Conservation (phyloP, 495 filamentous ascomycete genomes). For the Arthonia radiata region DNA sequence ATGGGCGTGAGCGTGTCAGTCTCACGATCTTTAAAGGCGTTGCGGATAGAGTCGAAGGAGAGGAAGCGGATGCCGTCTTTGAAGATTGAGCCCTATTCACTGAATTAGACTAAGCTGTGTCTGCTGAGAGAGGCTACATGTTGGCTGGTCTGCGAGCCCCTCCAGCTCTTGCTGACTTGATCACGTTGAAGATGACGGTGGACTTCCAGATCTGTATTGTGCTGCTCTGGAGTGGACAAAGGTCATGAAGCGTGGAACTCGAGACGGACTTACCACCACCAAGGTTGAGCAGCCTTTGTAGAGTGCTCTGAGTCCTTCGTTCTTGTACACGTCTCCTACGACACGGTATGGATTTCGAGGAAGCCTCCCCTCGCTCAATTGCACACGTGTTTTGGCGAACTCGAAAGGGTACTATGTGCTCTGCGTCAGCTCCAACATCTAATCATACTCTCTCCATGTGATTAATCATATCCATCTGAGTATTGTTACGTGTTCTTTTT, state of each 20-base stretch:
- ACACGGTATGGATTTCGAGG: slow-evolving; percentile 28
- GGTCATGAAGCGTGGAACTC: no score
- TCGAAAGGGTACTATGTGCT: slow-evolving; percentile 33
- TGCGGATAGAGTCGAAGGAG: slow-evolving; percentile 38
- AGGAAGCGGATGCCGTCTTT: slow-evolving; percentile 45
- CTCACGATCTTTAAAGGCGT: slow-evolving; percentile 28
- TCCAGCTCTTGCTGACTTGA: no score
- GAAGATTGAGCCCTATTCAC: slow-evolving; percentile 22
- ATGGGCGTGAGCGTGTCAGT: slow-evolving; percentile 27
- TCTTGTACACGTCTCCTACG: slow-evolving; percentile 20
- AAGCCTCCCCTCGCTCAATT: slow-evolving; percentile 22
- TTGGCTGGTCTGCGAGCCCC: no score
- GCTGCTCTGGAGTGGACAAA: no score
- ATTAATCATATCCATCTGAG: no score
- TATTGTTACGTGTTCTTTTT: no score
- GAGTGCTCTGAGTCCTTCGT: slow-evolving; percentile 31
- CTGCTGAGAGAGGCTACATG: no score
- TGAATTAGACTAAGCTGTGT: slow-evolving; percentile 1
- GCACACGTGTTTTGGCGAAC: slow-evolving; percentile 40
- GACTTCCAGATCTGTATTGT: no score
- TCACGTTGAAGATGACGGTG: no score
- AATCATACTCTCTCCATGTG: no score
- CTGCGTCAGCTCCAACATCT: background rate
- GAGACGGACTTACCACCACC: slow-evolving; percentile 25
- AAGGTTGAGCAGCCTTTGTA: slow-evolving; percentile 41